Base-by-base conservation (phyloP, 2,329 filamentous ascomycete species). In the Mycosphaerella sp. region DNA sequence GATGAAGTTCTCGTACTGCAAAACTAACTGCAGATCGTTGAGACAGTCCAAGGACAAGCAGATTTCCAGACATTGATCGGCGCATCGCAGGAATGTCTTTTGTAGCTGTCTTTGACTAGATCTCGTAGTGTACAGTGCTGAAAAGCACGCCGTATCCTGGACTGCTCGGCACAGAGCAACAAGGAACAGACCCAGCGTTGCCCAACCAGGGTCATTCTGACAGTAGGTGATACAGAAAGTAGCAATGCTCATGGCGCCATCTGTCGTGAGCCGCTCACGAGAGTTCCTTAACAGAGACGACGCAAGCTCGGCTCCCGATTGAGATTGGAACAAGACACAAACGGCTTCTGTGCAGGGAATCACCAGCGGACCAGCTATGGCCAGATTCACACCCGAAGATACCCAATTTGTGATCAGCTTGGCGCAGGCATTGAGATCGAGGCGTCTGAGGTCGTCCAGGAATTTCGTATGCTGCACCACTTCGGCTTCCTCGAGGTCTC, bases 1-100 rank as follows among this genome's bases (percentile, higher is more conserved):
- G n/a, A 76, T 75, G 36, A 73, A 76, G 26, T 74, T 75, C 51
- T 76, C 74, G 45, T 76, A 76, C 51, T 77, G 74, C 4, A 76
- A 56, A 4, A 75, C 56, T 2, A 76, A 62, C 51, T 76, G 74
- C 26, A 77, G 58, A 58, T 76, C 73, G 51, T 76, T 76, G 31
- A 78, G 42, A 53, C 62, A 72, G 43, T 66, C 64, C 11, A 67
- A 57, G 8, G 64, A 62, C 9, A 68, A 52, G 60, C 68, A 64
- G 64, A 73, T 49, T 61, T 67, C 64, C 59, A 74, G 31, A 63
- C 71, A 56, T 65, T 61, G 45, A 67, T 70, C 66, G 29, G 69
- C 70, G 7, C 48, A 51, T 36, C 50, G 53, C 8, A 60, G 47
- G 1, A 51, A 46, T 21, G 38, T 48, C 26, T 45, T 54, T 21